A percentile compares a stretch with the other conserved stretches of the same genome.
Conservation (phyloP, 441 rosid species). For the Kokia cookei region DNA sequence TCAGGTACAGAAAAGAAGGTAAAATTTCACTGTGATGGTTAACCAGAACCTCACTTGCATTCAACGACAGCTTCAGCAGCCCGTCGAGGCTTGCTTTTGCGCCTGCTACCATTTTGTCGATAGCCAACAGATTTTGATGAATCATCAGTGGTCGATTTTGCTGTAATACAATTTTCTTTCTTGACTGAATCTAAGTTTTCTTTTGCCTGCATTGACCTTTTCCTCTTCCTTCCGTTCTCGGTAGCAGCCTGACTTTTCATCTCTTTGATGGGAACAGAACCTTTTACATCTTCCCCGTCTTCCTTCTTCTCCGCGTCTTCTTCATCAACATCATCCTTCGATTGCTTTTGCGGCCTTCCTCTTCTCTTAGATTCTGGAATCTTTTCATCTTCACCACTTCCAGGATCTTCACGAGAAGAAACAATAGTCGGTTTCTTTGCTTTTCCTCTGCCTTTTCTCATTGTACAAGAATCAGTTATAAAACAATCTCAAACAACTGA, state of each 20-base stretch:
- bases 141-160: slow-evolving; percentile 57
- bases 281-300: slow-evolving; percentile 33
- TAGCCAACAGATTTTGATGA: slow-evolving; percentile 52
- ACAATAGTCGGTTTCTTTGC: slow-evolving; percentile 54
- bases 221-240: slow-evolving; percentile 52
- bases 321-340: slow-evolving; percentile 36
- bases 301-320: slow-evolving; percentile 32
- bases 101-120: slow-evolving; percentile 78
- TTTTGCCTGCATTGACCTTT: slow-evolving; percentile 21
- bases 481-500: not conserved
- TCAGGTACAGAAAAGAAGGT: too few relatives aligned
- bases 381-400: slow-evolving; percentile 58
- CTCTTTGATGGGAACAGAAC: slow-evolving; percentile 32
- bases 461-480: slow-evolving; percentile 4
- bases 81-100: slow-evolving; percentile 88
- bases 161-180: slow-evolving; percentile 37
- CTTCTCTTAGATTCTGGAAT: slow-evolving; percentile 42
- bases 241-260: slow-evolving; percentile 22
- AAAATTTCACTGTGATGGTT: slow-evolving; percentile 1
- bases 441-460: slow-evolving; percentile 52
- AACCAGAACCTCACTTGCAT: slow-evolving; percentile 46
- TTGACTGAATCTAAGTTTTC: slow-evolving; percentile 30
- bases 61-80: slow-evolving; percentile 97
- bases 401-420: slow-evolving; percentile 35
- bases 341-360: slow-evolving; percentile 57